These are phyloP conservation scores for Cunninghamia lanceolata DNA, from an alignment of 75 land plant species.

Conservation along the genomic window DNA sequence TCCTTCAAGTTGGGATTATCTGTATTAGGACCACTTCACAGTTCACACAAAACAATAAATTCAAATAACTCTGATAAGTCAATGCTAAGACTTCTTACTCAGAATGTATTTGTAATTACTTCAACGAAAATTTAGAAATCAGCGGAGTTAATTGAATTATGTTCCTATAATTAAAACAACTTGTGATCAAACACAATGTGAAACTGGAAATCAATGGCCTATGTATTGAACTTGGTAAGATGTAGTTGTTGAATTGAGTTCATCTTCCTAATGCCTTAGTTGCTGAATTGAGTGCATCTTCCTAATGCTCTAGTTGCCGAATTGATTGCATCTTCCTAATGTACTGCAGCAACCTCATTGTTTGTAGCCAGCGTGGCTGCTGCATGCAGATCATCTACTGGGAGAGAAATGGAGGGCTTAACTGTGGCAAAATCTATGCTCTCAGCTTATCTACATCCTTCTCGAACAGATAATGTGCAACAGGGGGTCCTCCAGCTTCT, in stretches of 20 bases:
- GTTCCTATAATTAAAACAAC: background rate
- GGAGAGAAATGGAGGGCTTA: constrained; percentile 54
- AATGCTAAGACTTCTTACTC: background rate
- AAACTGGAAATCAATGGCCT: background rate
- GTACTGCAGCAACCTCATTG: background rate
- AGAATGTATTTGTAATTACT: background rate
- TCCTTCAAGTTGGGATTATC: background rate
- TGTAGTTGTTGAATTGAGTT: background rate
- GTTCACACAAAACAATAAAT: background rate
- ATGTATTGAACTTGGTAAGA: background rate
- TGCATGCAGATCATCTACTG: background rate
- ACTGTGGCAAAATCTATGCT: constrained; percentile 41
- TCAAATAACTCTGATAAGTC: background rate
- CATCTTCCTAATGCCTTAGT: background rate
- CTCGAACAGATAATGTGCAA: constrained; percentile 38
- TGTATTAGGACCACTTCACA: background rate
- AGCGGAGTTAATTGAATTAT: background rate
- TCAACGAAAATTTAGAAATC: background rate
- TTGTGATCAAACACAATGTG: background rate
- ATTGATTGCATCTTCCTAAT: background rate
- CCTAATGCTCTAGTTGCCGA: too few species aligned
- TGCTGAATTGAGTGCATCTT: too few species aligned
- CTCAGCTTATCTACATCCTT: constrained; percentile 70
- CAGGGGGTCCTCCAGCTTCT: constrained; percentile 60
- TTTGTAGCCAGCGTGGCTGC: background rate